Conservation (phyloP, 208 protist genomes). For the Acanthamoeba rhysodes region DNA sequence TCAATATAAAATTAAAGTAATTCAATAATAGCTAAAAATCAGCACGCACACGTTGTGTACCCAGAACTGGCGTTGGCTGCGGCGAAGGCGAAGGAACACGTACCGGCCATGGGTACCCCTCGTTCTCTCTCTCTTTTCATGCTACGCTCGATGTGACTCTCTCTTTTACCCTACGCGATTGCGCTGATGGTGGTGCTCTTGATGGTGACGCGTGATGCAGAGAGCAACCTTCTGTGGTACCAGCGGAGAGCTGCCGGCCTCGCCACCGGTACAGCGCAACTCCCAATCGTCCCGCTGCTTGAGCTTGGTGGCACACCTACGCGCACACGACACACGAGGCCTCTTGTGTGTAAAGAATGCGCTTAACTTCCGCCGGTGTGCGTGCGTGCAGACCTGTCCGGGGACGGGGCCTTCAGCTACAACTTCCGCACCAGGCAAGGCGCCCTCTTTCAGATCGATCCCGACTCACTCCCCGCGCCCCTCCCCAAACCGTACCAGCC, state of each 20-base stretch:
- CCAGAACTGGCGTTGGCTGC: too few relatives aligned
- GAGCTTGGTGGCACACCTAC: background rate
- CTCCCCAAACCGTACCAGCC: background rate
- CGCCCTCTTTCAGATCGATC: constrained; percentile 13
- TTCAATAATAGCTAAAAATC: too few relatives aligned
- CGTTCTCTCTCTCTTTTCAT: too few relatives aligned
- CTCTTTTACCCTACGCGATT: too few relatives aligned
- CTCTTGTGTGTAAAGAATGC: too few relatives aligned
- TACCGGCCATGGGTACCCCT: too few relatives aligned
- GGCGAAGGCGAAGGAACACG: too few relatives aligned
- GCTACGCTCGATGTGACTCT: too few relatives aligned
- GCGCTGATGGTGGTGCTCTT: background rate
- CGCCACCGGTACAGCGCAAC: background rate
- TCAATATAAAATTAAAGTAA: too few relatives aligned
- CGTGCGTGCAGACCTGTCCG: background rate
- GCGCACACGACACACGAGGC: background rate
- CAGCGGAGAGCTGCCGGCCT: background rate
- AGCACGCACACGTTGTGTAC: too few relatives aligned
- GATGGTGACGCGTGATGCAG: background rate
- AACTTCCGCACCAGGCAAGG: constrained; percentile 47
- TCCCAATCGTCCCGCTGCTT: background rate
- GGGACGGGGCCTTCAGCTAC: background rate
- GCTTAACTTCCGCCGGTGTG: background rate
- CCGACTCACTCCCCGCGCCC: background rate
- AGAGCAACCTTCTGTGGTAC: constrained; percentile 32